Conservation (phyloP, 2,329 filamentous ascomycete species). For the Apiospora phragmitis region DNA sequence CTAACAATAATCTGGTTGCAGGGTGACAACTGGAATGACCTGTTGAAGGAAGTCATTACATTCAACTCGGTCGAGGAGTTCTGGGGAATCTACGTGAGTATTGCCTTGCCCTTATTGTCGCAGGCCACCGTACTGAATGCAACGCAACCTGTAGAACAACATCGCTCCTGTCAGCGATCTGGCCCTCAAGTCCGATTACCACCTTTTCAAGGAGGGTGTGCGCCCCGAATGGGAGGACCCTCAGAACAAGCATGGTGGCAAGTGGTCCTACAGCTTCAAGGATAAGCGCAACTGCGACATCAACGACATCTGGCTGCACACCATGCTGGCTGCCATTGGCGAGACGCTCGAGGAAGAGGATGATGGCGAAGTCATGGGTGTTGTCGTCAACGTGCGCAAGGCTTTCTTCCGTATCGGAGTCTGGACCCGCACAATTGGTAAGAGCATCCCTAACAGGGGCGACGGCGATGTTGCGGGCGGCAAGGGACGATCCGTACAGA, state of each 20-base stretch:
- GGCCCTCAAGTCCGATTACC: conserved; percentile 97
- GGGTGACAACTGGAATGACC: conserved; percentile 98
- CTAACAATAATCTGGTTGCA: conserved; percentile 35
- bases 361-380: conserved; percentile 98
- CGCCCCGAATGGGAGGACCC: conserved; percentile 98
- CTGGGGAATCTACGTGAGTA: conserved; percentile 96
- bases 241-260: conserved; percentile 98
- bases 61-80: conserved; percentile 99
- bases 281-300: conserved; percentile 90
- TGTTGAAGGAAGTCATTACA: conserved; percentile 97
- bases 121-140: neutral
- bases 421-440: conserved; percentile 94
- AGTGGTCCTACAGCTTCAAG: conserved; percentile 98
- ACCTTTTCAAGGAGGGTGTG: conserved; percentile 97
- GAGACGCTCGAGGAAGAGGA: conserved; percentile 95
- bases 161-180: conserved; percentile 95
- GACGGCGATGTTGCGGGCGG: conserved; percentile 71
- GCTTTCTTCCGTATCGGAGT: conserved; percentile 96
- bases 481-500: conserved; percentile 76
- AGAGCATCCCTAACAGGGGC: conserved; percentile 74
- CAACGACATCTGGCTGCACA: conserved; percentile 94
- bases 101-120: conserved; percentile 1
- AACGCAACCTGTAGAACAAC: conserved; percentile 74
- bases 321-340: conserved; percentile 94
- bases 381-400: conserved; percentile 98